Evolutionary conservation across 2,329 filamentous ascomycete species (phyloP).

Genomic region (Penicillium aurantiogriseum): DNA sequence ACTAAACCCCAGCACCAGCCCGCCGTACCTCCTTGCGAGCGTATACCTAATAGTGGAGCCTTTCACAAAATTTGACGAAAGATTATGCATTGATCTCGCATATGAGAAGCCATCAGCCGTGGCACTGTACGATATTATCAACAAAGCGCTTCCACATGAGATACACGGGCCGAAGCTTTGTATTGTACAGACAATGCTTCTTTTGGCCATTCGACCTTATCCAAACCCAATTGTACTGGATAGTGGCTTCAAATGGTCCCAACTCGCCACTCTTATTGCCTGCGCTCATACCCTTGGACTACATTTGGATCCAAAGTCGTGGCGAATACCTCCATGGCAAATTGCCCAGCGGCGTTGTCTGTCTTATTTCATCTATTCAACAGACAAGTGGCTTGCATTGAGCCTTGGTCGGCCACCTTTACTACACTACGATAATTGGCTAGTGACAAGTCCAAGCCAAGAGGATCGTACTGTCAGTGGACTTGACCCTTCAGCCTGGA

Average conservation of each 20-base stretch:
- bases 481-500: background rate
- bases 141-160: background rate
- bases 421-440: constrained; percentile 2
- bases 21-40: too few species aligned
- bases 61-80: constrained; percentile 7
- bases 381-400: constrained; percentile 5
- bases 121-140: background rate
- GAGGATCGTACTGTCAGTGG: background rate
- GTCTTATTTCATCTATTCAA: constrained; percentile 5
- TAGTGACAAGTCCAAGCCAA: background rate
- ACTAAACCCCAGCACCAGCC: too few species aligned
- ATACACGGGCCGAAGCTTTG: constrained; percentile 2
- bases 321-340: constrained; percentile 2
- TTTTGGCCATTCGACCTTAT: constrained; percentile 5
- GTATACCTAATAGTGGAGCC: too few species aligned
- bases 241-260: constrained; percentile 1
- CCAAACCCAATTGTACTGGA: constrained; percentile 5
- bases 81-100: constrained; percentile 4
- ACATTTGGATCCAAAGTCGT: constrained; percentile 4
- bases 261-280: background rate
- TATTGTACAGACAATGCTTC: constrained; percentile 2
- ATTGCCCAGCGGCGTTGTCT: background rate
- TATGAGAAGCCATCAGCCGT: constrained; percentile 3
- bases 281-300: constrained; percentile 2
- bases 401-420: constrained; percentile 6